Evolutionary conservation across 2,329 filamentous ascomycete genomes (phyloP), one percentile per base, ranked within the genome.

Genomic region (Aspergillus caelatus): DNA sequence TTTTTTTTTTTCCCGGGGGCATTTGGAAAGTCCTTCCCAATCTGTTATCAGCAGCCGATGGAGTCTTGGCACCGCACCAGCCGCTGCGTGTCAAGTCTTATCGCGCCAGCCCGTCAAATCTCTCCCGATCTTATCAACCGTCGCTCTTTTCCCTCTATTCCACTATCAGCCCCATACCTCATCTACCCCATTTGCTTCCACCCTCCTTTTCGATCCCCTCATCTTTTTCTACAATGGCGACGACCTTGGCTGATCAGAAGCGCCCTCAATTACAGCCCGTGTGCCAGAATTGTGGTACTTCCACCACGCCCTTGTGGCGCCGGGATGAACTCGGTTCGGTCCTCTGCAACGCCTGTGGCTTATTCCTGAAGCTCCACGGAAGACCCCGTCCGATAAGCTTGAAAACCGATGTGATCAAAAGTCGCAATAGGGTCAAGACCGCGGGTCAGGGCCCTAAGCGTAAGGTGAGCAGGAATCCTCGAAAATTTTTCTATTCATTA

Each of bases 371-470:
- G 85, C 86, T 99, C 70, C 95, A 99, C 78, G 94, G 94, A 68
- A 91, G 94, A 30, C 89, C 95, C 65, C 90, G 95, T 62, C 95
- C 95, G 70, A 97, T 97, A 78, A 96, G 92, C 72, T 86, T 99
- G 72, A 99, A 99, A 85, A 98, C 95, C 56, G 95, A 99, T 83
- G 94, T 98, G 70, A 99, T 99, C 83, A 99, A 99, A 85, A 97
- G 94, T 83, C 93, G 95, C 74, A 99, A 99, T 81, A 89, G 95
- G 68, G 94, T 98, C 71, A 98, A 98, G 85, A 95, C 93, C 60
- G 88, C 91, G 10, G 92, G 83, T 3, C 86, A 94, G 72, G 87
- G 91, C 67, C 88, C 89, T 54, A 91, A 92, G 73, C 94, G 93
- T 80, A 96, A 96, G 89, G 92, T 93, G 82, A 74, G 80, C 75